phyloP scores from a whole-genome alignment of 768 basidiomycete species.

The Psilocybe cyanescens region DNA sequence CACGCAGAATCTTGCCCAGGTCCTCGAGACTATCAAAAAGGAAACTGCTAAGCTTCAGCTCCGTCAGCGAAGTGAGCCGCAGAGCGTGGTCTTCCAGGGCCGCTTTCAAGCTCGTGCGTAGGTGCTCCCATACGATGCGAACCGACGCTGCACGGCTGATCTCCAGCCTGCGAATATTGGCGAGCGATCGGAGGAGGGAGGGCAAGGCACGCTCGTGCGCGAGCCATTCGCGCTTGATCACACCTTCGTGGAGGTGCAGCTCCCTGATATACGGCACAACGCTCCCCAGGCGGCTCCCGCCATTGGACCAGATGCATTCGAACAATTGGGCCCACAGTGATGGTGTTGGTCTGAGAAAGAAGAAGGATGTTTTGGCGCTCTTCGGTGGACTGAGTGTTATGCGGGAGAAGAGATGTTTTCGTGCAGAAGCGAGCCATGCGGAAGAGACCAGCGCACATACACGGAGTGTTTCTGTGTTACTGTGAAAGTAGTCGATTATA shows the following conservation, averaged over 20 bases:
- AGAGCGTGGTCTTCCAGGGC: slow-evolving; percentile 23
- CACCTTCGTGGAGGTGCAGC: slow-evolving; percentile 27
- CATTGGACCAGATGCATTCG: slow-evolving; percentile 60
- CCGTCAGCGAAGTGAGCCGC: slow-evolving; percentile 20
- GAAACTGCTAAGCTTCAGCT: slow-evolving; percentile 25
- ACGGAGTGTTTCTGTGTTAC: slow-evolving; percentile 22
- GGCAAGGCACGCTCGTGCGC: slow-evolving; percentile 22
- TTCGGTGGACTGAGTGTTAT: slow-evolving; percentile 25
- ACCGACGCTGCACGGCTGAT: slow-evolving; percentile 25
- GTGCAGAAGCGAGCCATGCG: slow-evolving; percentile 29
- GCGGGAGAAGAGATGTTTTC: slow-evolving; percentile 27
- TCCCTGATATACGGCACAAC: slow-evolving; percentile 48
- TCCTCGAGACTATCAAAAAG: slow-evolving; percentile 18
- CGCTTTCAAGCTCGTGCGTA: slow-evolving; percentile 17
- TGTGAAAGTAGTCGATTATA: slow-evolving; percentile 28
- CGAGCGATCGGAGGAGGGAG: slow-evolving; percentile 19
- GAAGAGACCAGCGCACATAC: slow-evolving; percentile 30
- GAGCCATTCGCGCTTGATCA: slow-evolving; percentile 25
- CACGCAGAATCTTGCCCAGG: slow-evolving; percentile 18
- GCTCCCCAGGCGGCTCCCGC: slow-evolving; percentile 83
- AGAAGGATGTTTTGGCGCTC: slow-evolving; percentile 9
- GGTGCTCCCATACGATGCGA: slow-evolving; percentile 23
- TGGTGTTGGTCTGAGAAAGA: slow-evolving; percentile 6
- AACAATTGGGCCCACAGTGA: slow-evolving; percentile 17
- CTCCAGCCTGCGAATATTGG: slow-evolving; percentile 26